Conservation (phyloP, 306 rosid genomes). For the Dalbergia cultrata region DNA sequence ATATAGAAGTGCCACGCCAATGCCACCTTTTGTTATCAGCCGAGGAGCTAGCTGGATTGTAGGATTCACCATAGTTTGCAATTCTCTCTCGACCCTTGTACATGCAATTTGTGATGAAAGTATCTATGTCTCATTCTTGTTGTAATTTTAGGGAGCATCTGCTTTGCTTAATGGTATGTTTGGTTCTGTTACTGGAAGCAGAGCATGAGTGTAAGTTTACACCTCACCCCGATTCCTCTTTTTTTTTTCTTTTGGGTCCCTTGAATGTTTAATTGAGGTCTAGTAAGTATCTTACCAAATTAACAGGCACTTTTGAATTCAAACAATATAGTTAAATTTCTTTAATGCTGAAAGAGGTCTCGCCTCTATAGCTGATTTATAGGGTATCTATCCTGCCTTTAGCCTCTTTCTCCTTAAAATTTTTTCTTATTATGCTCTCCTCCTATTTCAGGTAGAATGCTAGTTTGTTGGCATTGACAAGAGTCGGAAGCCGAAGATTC, state of each 20-base stretch:
- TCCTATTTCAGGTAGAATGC: constrained; percentile 63
- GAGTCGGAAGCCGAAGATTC: constrained; percentile 90
- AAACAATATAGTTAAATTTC: background rate
- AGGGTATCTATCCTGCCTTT: background rate
- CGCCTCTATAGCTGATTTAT: background rate
- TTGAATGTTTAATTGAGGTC: background rate
- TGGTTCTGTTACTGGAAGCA: constrained; percentile 71
- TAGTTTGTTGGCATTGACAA: constrained; percentile 84
- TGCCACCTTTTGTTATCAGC: constrained; percentile 70
- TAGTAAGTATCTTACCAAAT: background rate
- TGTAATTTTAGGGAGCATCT: constrained; percentile 71
- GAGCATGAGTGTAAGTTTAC: constrained; percentile 75
- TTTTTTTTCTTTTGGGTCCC: too few species aligned
- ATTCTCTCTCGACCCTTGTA: constrained; percentile 10
- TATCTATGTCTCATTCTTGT: background rate
- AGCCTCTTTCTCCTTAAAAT: background rate
- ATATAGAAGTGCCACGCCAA: constrained; percentile 76
- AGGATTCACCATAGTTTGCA: constrained; percentile 28
- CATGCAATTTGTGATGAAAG: background rate
- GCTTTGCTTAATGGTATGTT: constrained; percentile 71
- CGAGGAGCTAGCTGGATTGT: constrained; percentile 81
- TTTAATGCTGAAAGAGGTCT: background rate
- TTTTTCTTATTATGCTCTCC: background rate
- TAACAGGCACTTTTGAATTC: background rate
- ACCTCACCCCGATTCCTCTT: background rate